These are phyloP conservation scores for Aspergillus japonicus DNA, from an alignment of 2,329 filamentous ascomycete genomes.

Conservation along the genomic window DNA sequence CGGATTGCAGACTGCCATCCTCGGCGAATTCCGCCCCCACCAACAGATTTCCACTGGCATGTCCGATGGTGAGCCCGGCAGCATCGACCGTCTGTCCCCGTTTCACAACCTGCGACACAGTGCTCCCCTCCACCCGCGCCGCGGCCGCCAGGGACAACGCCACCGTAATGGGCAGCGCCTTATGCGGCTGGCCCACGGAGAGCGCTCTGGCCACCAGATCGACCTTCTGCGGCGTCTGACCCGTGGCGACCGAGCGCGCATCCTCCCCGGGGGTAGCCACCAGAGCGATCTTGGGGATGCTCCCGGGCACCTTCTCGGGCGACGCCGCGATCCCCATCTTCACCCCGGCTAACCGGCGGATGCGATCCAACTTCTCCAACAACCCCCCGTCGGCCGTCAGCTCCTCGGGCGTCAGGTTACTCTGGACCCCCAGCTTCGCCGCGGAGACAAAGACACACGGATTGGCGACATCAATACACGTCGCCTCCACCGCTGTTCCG, in stretches of 20 bases:
- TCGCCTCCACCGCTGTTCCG: constrained; percentile 44
- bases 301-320: constrained; percentile 50
- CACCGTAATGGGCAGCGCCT: constrained; percentile 57
- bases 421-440: constrained; percentile 46
- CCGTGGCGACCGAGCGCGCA: not conserved
- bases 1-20: constrained; percentile 35
- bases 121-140: constrained; percentile 45
- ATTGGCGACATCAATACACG: constrained; percentile 64
- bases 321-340: constrained; percentile 60
- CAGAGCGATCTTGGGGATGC: constrained; percentile 62
- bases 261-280: constrained; percentile 39
- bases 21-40: constrained; percentile 44
- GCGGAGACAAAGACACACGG: constrained; percentile 63
- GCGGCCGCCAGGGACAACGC: constrained; percentile 53
- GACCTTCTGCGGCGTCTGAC: constrained; percentile 23
- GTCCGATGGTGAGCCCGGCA: constrained; percentile 43
- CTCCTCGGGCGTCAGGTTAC: constrained; percentile 52
- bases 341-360: constrained; percentile 58
- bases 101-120: constrained; percentile 35
- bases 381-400: constrained; percentile 51
- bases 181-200: constrained; percentile 58
- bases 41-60: constrained; percentile 49
- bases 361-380: constrained; percentile 52
- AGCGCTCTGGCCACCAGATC: constrained; percentile 51
- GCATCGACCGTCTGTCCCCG: constrained; percentile 24